These are phyloP conservation scores for Naganishia friedmannii DNA, from an alignment of 768 basidiomycete species.

Conservation along the genomic window DNA sequence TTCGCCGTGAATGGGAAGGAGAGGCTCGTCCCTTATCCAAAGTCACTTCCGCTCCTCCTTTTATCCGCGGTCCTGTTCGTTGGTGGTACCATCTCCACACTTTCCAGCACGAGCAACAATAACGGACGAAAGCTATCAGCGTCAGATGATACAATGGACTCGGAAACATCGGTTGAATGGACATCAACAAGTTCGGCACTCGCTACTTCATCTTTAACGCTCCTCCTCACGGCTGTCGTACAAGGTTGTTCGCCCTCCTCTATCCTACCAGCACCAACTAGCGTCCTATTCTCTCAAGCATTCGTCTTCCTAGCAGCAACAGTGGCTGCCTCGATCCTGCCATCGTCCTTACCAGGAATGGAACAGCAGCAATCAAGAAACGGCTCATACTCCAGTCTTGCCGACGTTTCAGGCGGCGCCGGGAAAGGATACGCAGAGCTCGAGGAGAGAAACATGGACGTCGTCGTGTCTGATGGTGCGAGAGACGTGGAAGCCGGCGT, in stretches of 20 bases:
- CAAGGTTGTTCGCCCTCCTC: not conserved
- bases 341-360: not conserved
- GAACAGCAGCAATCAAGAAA: not conserved
- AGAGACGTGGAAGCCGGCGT: not conserved
- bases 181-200: not conserved
- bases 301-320: slow-evolving; percentile 2
- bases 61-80: not conserved
- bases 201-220: not conserved
- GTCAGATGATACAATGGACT: not conserved
- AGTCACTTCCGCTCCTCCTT: not conserved
- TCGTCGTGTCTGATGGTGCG: not conserved
- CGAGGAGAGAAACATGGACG: not conserved
- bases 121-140: not conserved
- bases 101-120: not conserved
- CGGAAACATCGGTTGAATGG: not conserved
- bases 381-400: not conserved
- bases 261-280: not conserved
- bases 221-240: not conserved
- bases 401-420: not conserved
- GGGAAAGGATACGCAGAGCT: not conserved
- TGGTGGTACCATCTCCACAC: not conserved
- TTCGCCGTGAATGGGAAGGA: not conserved
- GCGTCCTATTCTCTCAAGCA: not conserved
- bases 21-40: not conserved
- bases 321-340: not conserved